These are phyloP conservation scores for Hemileccinum impolitum DNA, from an alignment of 768 basidiomycete genomes.

Conservation along the genomic window DNA sequence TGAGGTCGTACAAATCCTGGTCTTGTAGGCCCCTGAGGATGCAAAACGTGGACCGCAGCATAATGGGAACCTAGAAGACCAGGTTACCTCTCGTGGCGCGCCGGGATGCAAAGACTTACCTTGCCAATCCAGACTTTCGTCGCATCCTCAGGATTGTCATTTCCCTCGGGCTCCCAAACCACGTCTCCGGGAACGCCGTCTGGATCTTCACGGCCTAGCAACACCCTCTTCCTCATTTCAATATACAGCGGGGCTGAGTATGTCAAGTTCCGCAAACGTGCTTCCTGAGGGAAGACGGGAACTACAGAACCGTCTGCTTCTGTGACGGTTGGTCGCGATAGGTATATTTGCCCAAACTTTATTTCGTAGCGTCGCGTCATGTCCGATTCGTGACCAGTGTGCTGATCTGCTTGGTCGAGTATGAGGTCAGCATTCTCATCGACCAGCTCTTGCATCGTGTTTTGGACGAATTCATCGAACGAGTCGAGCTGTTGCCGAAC, in stretches of 20 bases:
- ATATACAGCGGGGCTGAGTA: conserved; percentile 95
- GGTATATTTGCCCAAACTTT: conserved; percentile 96
- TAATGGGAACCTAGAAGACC: conserved; percentile 81
- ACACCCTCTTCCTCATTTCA: conserved; percentile 87
- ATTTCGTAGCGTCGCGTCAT: conserved; percentile 94
- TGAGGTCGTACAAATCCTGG: conserved; percentile 81
- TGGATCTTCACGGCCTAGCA: conserved; percentile 77
- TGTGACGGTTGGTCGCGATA: conserved; percentile 90
- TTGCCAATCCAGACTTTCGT: conserved; percentile 95
- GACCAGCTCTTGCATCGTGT: conserved; percentile 98
- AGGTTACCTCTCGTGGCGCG: conserved; percentile 12
- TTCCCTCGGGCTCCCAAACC: conserved; percentile 72
- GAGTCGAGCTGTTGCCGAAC: conserved; percentile 97
- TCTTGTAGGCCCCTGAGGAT: conserved; percentile 79
- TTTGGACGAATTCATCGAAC: conserved; percentile 98
- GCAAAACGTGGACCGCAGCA: conserved; percentile 95
- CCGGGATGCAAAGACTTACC: conserved; percentile 41
- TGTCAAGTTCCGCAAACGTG: conserved; percentile 89
- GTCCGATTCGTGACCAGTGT: conserved; percentile 80
- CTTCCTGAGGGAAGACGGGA: conserved; percentile 96
- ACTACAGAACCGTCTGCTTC: conserved; percentile 94
- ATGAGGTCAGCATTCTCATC: conserved; percentile 96
- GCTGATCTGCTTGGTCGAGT: conserved; percentile 94
- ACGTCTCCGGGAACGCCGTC: conserved; percentile 78
- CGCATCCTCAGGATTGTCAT: conserved; percentile 56